These are phyloP conservation scores for Alternaria ventricosa DNA, from an alignment of 2,329 filamentous ascomycete genomes.

Conservation along the genomic window DNA sequence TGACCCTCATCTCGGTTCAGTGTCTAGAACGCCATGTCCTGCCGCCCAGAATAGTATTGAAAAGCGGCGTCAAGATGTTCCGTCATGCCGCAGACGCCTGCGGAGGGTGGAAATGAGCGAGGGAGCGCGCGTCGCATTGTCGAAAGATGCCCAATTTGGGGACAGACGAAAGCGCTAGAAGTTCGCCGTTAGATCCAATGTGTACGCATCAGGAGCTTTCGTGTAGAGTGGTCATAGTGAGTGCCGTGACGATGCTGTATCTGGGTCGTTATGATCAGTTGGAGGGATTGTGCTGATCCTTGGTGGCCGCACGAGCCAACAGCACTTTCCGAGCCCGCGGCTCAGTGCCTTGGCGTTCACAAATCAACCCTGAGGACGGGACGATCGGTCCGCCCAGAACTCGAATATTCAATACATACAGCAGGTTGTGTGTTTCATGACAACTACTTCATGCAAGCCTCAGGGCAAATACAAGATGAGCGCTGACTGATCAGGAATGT, in stretches of 20 bases:
- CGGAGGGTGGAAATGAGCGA: constrained; percentile 14
- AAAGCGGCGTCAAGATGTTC: constrained; percentile 7
- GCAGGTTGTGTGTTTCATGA: background rate
- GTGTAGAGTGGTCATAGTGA: background rate
- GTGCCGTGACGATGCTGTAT: background rate
- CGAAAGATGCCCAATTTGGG: background rate
- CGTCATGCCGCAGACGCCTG: constrained; percentile 13
- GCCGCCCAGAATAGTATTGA: constrained; percentile 9
- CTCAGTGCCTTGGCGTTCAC: background rate
- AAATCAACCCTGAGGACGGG: background rate
- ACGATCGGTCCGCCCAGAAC: background rate
- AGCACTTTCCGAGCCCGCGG: background rate
- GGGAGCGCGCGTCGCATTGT: background rate
- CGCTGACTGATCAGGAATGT: background rate
- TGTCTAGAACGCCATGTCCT: background rate
- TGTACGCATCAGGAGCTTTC: background rate
- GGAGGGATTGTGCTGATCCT: background rate
- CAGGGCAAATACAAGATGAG: background rate
- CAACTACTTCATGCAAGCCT: background rate
- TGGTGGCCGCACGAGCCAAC: background rate
- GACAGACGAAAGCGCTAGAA: background rate
- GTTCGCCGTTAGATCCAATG: background rate
- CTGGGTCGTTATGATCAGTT: background rate
- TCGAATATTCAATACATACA: background rate
- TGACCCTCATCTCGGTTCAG: constrained; percentile 7